Evolutionary conservation across 2,329 filamentous ascomycete genomes (phyloP).

Genomic region (Clonostachys byssicola): DNA sequence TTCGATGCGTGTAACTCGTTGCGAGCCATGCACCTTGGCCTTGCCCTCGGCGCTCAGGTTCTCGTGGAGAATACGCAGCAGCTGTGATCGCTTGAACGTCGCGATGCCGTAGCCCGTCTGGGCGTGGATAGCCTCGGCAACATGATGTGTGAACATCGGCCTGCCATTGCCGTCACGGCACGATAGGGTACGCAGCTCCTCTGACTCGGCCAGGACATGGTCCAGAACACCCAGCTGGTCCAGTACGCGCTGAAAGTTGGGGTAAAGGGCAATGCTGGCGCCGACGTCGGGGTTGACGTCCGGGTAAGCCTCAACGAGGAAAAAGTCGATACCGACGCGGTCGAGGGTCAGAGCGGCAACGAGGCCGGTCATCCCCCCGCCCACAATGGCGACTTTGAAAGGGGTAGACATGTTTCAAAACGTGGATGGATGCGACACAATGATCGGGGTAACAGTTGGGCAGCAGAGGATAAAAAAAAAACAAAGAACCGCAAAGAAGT

Average conservation of each 20-base stretch:
- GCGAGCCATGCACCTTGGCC: neutral
- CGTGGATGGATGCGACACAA: too few species aligned
- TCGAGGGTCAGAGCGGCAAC: neutral
- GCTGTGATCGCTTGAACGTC: neutral
- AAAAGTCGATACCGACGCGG: neutral
- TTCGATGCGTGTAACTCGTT: neutral
- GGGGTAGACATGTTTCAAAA: neutral
- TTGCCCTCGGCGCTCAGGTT: neutral
- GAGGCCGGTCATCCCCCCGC: slow-evolving; percentile 4
- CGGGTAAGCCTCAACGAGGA: neutral
- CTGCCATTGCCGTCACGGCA: neutral
- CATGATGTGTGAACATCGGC: neutral
- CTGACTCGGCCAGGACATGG: neutral
- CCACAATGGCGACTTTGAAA: slow-evolving; percentile 4
- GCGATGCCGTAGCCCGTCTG: neutral
- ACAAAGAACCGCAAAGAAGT: too few species aligned
- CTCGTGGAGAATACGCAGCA: neutral
- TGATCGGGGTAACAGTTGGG: too few species aligned
- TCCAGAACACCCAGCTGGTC: slow-evolving; percentile 1
- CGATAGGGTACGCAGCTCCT: neutral
- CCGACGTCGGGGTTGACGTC: neutral
- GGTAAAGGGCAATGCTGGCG: neutral
- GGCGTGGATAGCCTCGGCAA: neutral
- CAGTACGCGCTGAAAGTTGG: neutral
- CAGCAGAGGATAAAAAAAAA: too few species aligned